Conservation (phyloP, 495 filamentous ascomycete species). For the Lophiotrema nucula region DNA sequence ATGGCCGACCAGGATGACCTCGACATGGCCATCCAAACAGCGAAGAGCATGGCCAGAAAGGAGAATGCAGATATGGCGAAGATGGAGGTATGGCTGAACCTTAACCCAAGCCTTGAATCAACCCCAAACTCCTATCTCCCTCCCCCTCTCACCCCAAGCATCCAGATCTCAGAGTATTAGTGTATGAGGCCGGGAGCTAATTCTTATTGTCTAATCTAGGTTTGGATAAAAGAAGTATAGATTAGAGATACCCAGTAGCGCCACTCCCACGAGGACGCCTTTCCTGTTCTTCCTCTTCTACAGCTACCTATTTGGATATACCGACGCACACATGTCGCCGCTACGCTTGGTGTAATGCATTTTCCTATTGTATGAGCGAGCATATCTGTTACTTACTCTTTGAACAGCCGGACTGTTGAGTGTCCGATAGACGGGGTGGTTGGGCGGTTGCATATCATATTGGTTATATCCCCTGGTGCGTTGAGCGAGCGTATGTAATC, state of each 20-base stretch:
- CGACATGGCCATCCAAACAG: conserved; percentile 72
- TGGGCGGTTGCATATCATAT: conserved; percentile 9
- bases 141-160: conserved; percentile 17
- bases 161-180: conserved; percentile 9
- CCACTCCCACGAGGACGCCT: conserved; percentile 9
- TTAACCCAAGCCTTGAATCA: conserved; percentile 1
- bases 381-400: conserved; percentile 5
- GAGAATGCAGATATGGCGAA: conserved; percentile 84
- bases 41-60: conserved; percentile 65
- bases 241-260: conserved; percentile 31
- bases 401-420: conserved; percentile 32
- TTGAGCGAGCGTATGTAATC: not conserved
- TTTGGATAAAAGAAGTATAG: conserved; percentile 38
- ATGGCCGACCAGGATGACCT: conserved; percentile 96
- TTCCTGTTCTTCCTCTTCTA: not conserved
- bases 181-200: conserved; percentile 10
- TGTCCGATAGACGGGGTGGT: conserved; percentile 20
- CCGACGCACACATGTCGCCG: not conserved
- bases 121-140: not conserved
- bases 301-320: too few species aligned
- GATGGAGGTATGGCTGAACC: conserved; percentile 73
- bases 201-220: conserved; percentile 16
- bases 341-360: not conserved
- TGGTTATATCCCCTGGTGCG: not conserved
- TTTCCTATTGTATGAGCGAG: conserved; percentile 6